Evolutionary conservation across 2,329 filamentous ascomycete species (phyloP).

Genomic region (Hyphodiscus sp.): DNA sequence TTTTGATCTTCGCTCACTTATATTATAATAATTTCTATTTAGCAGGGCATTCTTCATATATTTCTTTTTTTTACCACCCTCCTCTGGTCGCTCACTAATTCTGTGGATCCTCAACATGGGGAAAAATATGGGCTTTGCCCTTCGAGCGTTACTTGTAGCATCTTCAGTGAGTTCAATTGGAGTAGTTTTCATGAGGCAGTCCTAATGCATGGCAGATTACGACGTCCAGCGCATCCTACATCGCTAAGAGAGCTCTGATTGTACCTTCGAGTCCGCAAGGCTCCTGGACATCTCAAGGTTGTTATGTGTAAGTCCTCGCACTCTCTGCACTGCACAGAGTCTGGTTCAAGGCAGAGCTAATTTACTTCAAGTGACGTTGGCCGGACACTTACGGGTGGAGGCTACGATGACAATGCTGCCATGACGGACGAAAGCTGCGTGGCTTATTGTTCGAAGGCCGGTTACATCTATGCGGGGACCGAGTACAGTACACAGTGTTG

Average conservation of each 20-base stretch:
- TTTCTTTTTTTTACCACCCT: not conserved
- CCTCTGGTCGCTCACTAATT: not conserved
- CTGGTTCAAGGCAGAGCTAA: slow-evolving; percentile 1
- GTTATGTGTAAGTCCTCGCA: slow-evolving; percentile 17
- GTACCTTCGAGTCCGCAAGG: slow-evolving; percentile 13
- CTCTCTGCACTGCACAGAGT: not conserved
- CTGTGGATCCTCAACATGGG: not conserved
- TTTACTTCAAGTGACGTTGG: slow-evolving; percentile 11
- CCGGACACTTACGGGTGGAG: slow-evolving; percentile 17
- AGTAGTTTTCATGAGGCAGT: not conserved
- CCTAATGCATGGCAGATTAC: not conserved
- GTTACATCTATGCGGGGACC: slow-evolving; percentile 23
- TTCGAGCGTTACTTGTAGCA: not conserved
- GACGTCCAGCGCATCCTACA: not conserved
- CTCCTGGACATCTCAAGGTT: slow-evolving; percentile 23
- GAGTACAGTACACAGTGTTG: slow-evolving; percentile 27
- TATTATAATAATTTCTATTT: not conserved
- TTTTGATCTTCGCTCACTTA: not conserved
- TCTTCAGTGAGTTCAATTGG: not conserved
- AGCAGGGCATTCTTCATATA: not conserved
- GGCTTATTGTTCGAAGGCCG: slow-evolving; percentile 18
- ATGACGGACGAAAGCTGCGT: slow-evolving; percentile 27
- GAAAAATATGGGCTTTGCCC: not conserved
- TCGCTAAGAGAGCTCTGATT: slow-evolving; percentile 6
- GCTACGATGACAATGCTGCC: slow-evolving; percentile 12